Percentiles rank a stretch among this genome's conserved stretches.
Conservation (phyloP, 345 rosid species). For the Eutrema japonicum region DNA sequence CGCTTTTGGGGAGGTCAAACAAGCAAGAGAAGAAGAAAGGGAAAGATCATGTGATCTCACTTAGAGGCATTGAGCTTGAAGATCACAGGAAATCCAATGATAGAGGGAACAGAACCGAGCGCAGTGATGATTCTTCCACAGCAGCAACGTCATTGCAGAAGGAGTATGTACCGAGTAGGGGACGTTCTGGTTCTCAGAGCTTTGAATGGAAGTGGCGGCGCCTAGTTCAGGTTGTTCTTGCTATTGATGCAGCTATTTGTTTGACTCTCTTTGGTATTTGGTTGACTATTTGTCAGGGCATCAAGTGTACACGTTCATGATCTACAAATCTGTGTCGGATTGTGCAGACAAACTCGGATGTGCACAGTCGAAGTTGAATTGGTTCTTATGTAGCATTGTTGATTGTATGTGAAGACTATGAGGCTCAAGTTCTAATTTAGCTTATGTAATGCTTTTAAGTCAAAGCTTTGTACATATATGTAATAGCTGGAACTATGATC, state of each 20-base stretch:
- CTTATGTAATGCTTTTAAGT: slow-evolving; percentile 21
- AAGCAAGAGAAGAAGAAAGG: slow-evolving; percentile 72
- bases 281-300: slow-evolving; percentile 66
- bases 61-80: slow-evolving; percentile 70
- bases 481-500: slow-evolving; percentile 13
- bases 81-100: slow-evolving; percentile 64
- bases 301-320: slow-evolving; percentile 52
- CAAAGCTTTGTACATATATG: slow-evolving; percentile 14
- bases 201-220: slow-evolving; percentile 74
- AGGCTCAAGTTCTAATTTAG: background rate
- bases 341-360: slow-evolving; percentile 6
- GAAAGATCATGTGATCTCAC: slow-evolving; percentile 62
- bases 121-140: slow-evolving; percentile 49
- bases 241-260: slow-evolving; percentile 77
- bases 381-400: slow-evolving; percentile 4
- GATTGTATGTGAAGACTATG: background rate
- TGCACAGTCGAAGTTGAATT: slow-evolving; percentile 11
- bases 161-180: slow-evolving; percentile 67
- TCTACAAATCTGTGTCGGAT: background rate
- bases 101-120: slow-evolving; percentile 54
- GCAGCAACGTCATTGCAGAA: slow-evolving; percentile 56
- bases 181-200: slow-evolving; percentile 59
- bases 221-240: slow-evolving; percentile 72
- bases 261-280: slow-evolving; percentile 64
- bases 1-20: slow-evolving; percentile 63